These are phyloP conservation scores for Stropharia rugosoannulata DNA, from an alignment of 768 basidiomycete genomes.

Conservation along the genomic window DNA sequence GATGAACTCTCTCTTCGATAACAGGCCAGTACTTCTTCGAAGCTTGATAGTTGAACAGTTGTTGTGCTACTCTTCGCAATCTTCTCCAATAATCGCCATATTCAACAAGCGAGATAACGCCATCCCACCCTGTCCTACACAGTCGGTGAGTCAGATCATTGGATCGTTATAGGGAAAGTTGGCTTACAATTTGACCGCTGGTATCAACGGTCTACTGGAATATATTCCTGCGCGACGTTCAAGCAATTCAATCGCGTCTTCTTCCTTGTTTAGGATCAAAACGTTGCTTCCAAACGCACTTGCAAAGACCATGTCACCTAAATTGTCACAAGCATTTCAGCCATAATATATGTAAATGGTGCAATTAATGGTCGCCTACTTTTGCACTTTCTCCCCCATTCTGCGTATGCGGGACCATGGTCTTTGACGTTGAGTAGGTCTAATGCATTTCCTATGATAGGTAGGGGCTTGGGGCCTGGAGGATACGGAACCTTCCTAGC, in stretches of 20 bases:
- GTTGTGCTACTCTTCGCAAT: constrained; percentile 34
- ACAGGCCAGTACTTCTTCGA: constrained; percentile 23
- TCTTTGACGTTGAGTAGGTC: neutral
- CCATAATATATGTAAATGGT: too few relatives aligned
- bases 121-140: constrained; percentile 31
- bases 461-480: neutral
- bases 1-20: constrained; percentile 26
- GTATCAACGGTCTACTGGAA: constrained; percentile 39
- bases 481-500: neutral
- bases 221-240: constrained; percentile 49
- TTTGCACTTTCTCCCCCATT: neutral
- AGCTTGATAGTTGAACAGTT: constrained; percentile 29
- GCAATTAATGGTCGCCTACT: neutral
- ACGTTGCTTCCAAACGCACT: constrained; percentile 21
- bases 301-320: constrained; percentile 22
- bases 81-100: constrained; percentile 36
- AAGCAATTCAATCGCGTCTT: constrained; percentile 23
- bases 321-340: too few relatives aligned
- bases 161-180: too few relatives aligned
- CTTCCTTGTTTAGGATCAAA: constrained; percentile 22
- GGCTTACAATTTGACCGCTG: constrained; percentile 9
- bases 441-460: neutral
- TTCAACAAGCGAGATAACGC: constrained; percentile 29
- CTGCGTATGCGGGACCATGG: neutral
- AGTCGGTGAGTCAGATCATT: neutral